phyloP scores from a whole-genome alignment of 345 rosid species.

The Moringa oleifera region DNA sequence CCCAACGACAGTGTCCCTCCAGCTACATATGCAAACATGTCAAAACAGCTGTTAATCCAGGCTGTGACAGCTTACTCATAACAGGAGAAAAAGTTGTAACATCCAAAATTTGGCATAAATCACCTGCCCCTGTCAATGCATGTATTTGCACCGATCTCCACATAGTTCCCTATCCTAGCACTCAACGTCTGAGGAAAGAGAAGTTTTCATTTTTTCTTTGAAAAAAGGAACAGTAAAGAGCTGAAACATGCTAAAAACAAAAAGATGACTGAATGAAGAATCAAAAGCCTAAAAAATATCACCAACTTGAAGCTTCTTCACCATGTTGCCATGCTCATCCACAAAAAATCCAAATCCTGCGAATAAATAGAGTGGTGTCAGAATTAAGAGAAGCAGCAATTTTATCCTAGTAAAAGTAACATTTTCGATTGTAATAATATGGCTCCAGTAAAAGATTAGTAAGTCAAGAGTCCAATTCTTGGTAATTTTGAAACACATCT shows the following conservation, averaged over 20 bases:
- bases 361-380: background rate
- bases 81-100: background rate
- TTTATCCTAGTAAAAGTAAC: background rate
- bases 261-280: background rate
- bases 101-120: constrained; percentile 1
- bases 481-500: no score
- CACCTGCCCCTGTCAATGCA: constrained; percentile 93
- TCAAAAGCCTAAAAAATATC: background rate
- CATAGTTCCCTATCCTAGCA: constrained; percentile 62
- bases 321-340: constrained; percentile 57
- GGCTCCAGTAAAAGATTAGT: background rate
- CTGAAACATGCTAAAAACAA: background rate
- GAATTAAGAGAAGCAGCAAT: background rate
- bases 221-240: background rate
- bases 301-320: constrained; percentile 84
- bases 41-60: constrained; percentile 2
- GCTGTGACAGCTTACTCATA: background rate
- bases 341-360: constrained; percentile 85
- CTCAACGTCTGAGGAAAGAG: constrained; percentile 37
- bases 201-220: no score
- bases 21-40: constrained; percentile 44
- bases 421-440: background rate
- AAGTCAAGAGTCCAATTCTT: no score
- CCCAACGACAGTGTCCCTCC: constrained; percentile 79
- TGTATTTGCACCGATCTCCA: constrained; percentile 84